Base-by-base conservation (phyloP, 176 grass and related monocot genomes). In the Hordeum vulgare region DNA sequence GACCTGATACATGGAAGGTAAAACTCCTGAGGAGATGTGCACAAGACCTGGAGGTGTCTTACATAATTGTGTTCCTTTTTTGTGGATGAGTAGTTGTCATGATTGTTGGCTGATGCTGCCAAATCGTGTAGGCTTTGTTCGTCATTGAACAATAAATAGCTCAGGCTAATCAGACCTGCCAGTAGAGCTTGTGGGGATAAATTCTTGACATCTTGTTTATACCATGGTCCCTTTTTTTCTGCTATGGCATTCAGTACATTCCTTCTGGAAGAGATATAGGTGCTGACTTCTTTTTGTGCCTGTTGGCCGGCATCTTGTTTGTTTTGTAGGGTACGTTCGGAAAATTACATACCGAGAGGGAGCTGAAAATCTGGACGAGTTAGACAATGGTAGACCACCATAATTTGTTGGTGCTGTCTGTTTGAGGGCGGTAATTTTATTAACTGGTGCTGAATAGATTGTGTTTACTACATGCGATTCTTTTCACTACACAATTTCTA, bases 321-420 rank as follows among this genome's bases (percentile, higher is more conserved):
- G 11, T 85, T 89, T 31, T 90, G 85, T 49, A 99, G 93, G 97
- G 60, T 99, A 94, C 81, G 97, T 99, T 18, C 86, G 89, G 88
- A 99, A 99, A 90, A 94, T 96, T 74, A 99, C 93, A 75, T 89
- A 20, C 25, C 78, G 89, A 10, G 84, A 90, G 71, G 91, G 92
- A 27, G 83, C 89, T 15, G 85, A 99, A 89, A 88, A 96, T 71
- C 84, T 99, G 81, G 91, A 96, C 24, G 97, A 99, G 72, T 77
- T 92, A 56, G 93, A 96, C 54, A 87, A 92, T 51, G 87, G 65
- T 15, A 99, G 94, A 49, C 89, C 79, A 18, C 88, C 85, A 79
- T 99, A 89, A 89, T 89, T 72, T 88, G 84, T 42, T 71, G 35
- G 4, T 15, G 29, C 0, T 60, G 67, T 64, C 71, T 14, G 20